phyloP scores from a whole-genome alignment of 768 basidiomycete genomes.

The Phanerochaete carnosa region DNA sequence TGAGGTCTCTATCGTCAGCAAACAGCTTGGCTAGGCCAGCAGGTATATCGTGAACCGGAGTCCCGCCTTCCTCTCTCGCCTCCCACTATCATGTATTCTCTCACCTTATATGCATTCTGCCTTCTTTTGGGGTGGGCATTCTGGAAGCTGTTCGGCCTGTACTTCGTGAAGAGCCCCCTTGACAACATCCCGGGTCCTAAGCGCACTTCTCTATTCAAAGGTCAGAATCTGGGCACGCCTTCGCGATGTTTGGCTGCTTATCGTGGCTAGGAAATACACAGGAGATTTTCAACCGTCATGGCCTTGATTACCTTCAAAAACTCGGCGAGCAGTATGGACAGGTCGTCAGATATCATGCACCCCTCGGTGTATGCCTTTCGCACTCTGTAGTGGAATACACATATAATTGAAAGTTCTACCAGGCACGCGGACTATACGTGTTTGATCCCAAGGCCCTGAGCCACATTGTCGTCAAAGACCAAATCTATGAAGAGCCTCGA shows the following conservation, averaged over 20 bases:
- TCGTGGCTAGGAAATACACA: neutral
- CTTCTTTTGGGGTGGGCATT: neutral
- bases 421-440: constrained; percentile 34
- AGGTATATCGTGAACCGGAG: too few relatives aligned
- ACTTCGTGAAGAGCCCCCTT: constrained; percentile 10
- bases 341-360: constrained; percentile 16
- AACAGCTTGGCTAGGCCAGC: too few relatives aligned
- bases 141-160: constrained; percentile 4
- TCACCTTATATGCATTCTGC: neutral
- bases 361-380: constrained; percentile 18
- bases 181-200: constrained; percentile 15
- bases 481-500: constrained; percentile 15
- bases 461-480: constrained; percentile 43
- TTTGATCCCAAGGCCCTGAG: constrained; percentile 45
- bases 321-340: constrained; percentile 11
- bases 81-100: neutral
- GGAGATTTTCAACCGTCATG: neutral
- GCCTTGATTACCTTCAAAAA: neutral
- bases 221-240: neutral
- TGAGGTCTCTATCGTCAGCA: too few relatives aligned
- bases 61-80: neutral
- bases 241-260: neutral
- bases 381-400: neutral
- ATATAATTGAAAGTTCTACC: neutral
- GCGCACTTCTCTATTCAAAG: constrained; percentile 2